Evolutionary conservation across 2,329 filamentous ascomycete species (phyloP).

Genomic region (Bertia moriformis): DNA sequence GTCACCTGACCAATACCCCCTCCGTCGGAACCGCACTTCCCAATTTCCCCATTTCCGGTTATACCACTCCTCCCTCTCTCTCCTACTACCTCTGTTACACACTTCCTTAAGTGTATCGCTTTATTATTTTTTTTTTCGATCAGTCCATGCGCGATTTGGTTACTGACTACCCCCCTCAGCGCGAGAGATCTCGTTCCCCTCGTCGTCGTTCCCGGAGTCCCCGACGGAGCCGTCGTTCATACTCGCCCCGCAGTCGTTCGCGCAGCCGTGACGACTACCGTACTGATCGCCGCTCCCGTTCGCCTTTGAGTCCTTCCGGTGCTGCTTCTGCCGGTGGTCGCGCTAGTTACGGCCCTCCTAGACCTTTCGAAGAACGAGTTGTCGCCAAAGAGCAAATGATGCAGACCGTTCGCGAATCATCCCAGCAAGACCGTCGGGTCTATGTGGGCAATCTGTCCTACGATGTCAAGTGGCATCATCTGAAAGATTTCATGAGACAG

Average conservation of each 20-base stretch:
- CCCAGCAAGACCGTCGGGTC: slow-evolving; percentile 96
- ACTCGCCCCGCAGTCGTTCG: slow-evolving; percentile 66
- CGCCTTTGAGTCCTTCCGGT: slow-evolving; percentile 69
- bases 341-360: slow-evolving; percentile 34
- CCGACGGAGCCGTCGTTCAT: slow-evolving; percentile 60
- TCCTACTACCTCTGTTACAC: too few relatives aligned
- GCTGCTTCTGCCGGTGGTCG: slow-evolving; percentile 47
- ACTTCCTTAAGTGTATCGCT: too few relatives aligned
- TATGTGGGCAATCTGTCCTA: slow-evolving; percentile 98
- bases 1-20: too few relatives aligned
- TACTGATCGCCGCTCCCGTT: slow-evolving; percentile 63
- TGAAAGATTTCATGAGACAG: slow-evolving; percentile 99
- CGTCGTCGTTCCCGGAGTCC: slow-evolving; percentile 71
- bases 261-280: slow-evolving; percentile 66
- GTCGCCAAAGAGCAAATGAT: slow-evolving; percentile 89
- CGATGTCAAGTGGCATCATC: slow-evolving; percentile 99
- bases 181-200: slow-evolving; percentile 70
- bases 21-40: too few relatives aligned
- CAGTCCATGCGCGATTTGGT: too few relatives aligned
- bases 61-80: too few relatives aligned
- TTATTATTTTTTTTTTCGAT: too few relatives aligned
- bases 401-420: slow-evolving; percentile 81
- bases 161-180: slow-evolving; percentile 40
- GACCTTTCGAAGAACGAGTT: slow-evolving; percentile 67
- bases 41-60: too few relatives aligned